A percentile compares a stretch with the other conserved stretches of the same genome.
These are phyloP conservation scores for Maudiozyma saulgeensis DNA, from an alignment of 805 yeast genomes.

Conservation along the genomic window DNA sequence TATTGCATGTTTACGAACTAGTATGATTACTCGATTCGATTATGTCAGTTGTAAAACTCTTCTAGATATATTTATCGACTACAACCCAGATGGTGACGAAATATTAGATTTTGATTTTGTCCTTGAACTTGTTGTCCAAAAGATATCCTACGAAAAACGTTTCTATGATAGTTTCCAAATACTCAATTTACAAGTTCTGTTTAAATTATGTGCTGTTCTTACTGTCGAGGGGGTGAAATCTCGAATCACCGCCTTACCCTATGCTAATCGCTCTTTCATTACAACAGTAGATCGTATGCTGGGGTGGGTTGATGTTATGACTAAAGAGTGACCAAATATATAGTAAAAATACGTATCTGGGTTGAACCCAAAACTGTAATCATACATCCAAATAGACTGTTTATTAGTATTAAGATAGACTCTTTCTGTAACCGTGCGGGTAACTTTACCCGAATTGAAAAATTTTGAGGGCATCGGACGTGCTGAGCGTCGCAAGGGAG, in stretches of 20 bases:
- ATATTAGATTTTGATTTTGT: conserved; percentile 30
- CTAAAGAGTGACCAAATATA: not conserved
- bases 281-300: conserved; percentile 13
- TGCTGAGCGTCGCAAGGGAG: not conserved
- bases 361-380: not conserved
- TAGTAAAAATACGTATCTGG: not conserved
- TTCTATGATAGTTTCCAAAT: conserved; percentile 52
- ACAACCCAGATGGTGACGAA: conserved; percentile 3
- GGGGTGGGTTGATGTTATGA: conserved; percentile 13
- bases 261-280: not conserved
- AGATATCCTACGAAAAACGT: conserved; percentile 53
- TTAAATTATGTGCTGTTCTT: conserved; percentile 25
- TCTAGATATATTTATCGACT: conserved; percentile 32
- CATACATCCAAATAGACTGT: not conserved
- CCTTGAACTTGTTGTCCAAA: conserved; percentile 36
- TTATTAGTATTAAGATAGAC: too few species aligned
- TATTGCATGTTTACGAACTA: conserved; percentile 44
- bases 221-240: conserved; percentile 18
- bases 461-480: not conserved
- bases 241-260: conserved; percentile 14
- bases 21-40: conserved; percentile 51
- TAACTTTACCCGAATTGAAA: not conserved
- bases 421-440: not conserved
- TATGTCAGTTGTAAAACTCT: conserved; percentile 46
- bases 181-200: conserved; percentile 36